Percentiles rank a stretch among this genome's conserved stretches.
phyloP scores from a whole-genome alignment of 345 rosid genomes.

The Sonneratia alba region DNA sequence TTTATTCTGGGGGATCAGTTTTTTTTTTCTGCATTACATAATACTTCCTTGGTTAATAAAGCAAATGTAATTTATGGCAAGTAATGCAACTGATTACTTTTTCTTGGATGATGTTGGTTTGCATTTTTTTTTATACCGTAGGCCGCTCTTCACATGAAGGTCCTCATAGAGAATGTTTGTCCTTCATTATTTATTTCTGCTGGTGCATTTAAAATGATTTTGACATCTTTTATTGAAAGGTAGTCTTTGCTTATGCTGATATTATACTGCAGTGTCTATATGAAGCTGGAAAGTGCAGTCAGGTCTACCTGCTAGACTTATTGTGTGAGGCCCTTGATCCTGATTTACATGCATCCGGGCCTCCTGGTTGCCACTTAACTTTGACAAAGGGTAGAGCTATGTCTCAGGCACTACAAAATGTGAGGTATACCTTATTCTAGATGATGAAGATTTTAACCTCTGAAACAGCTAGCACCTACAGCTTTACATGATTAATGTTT shows the following conservation, averaged over 20 bases:
- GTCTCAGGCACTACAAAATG: constrained; percentile 36
- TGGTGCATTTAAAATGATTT: not conserved
- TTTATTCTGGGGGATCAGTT: not conserved
- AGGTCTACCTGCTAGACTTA: constrained; percentile 61
- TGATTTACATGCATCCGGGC: constrained; percentile 30
- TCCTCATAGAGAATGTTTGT: not conserved
- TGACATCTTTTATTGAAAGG: not conserved
- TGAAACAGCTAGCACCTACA: not conserved
- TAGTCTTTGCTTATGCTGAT: constrained; percentile 12
- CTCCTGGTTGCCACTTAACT: constrained; percentile 17
- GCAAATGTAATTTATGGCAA: not conserved
- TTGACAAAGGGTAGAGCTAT: constrained; percentile 27
- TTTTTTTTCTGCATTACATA: not conserved
- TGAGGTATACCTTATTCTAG: constrained; percentile 37
- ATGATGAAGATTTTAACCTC: not conserved
- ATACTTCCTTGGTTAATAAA: not conserved
- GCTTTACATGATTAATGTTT: not conserved
- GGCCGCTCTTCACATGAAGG: not conserved
- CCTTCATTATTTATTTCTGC: constrained; percentile 4
- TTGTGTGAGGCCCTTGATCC: constrained; percentile 85
- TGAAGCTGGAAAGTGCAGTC: constrained; percentile 57
- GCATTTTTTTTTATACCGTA: too few species aligned
- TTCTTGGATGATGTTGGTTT: not conserved
- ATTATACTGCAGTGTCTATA: constrained; percentile 51
- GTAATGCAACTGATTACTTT: not conserved